These are phyloP conservation scores for Trifolium fragiferum DNA, from an alignment of 306 rosid genomes.

Conservation along the genomic window DNA sequence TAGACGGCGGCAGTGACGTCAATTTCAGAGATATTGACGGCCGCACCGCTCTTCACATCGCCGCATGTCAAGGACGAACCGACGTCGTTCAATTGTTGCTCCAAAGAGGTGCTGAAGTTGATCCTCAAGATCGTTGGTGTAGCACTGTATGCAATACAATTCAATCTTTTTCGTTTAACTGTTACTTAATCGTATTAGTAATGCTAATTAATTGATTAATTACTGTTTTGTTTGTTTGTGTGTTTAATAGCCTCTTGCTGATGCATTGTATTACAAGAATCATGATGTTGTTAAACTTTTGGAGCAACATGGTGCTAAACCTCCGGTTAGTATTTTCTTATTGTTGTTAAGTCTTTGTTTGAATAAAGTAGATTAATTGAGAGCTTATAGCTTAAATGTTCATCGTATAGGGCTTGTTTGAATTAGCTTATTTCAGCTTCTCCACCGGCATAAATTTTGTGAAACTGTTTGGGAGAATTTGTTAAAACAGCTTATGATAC, in stretches of 20 bases:
- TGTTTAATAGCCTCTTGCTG: slow-evolving; percentile 80
- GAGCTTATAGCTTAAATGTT: neutral
- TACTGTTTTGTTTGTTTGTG: slow-evolving; percentile 16
- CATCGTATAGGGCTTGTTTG: neutral
- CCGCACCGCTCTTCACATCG: slow-evolving; percentile 90
- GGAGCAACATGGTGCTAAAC: slow-evolving; percentile 88
- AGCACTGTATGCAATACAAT: slow-evolving; percentile 72
- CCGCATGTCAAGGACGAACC: slow-evolving; percentile 75
- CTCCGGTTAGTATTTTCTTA: slow-evolving; percentile 53
- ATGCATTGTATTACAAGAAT: slow-evolving; percentile 81
- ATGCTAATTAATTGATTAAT: slow-evolving; percentile 28
- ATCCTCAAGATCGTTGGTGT: slow-evolving; percentile 84
- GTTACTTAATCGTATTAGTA: neutral
- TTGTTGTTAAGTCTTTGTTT: neutral
- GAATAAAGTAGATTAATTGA: neutral
- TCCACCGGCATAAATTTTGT: no score
- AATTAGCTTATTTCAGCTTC: no score
- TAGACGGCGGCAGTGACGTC: slow-evolving; percentile 74
- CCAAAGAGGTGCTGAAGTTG: slow-evolving; percentile 65
- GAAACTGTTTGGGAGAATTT: no score
- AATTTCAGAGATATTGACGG: slow-evolving; percentile 79
- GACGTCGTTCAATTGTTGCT: slow-evolving; percentile 76
- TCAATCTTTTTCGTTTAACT: neutral
- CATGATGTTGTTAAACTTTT: slow-evolving; percentile 73
- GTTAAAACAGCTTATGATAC: no score